Conservation (phyloP, 352 stramenopile species). For the Pythium dissotocum region DNA sequence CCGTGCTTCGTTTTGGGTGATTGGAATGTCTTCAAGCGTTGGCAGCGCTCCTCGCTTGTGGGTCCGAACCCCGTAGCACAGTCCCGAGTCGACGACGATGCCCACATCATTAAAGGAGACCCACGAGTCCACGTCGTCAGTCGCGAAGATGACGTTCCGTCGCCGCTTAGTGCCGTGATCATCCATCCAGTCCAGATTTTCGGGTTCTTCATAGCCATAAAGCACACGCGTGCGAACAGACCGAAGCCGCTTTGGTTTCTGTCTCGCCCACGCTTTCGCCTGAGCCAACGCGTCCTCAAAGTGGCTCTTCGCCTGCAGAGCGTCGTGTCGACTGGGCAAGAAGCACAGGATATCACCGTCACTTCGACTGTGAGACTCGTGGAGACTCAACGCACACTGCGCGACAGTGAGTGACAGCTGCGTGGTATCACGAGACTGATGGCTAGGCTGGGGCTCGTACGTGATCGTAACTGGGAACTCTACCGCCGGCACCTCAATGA, state of each 20-base stretch:
- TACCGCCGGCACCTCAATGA: not conserved
- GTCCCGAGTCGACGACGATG: not conserved
- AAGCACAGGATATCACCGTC: slow-evolving; percentile 3
- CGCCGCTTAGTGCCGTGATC: not conserved
- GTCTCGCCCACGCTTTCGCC: not conserved
- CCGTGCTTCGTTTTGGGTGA: not conserved
- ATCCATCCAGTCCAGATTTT: not conserved
- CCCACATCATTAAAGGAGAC: not conserved
- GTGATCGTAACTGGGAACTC: not conserved
- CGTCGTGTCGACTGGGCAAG: not conserved
- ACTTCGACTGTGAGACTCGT: slow-evolving; percentile 1
- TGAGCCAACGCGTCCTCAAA: not conserved
- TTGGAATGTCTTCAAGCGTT: not conserved
- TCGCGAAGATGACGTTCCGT: slow-evolving; percentile 2
- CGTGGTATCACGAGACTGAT: not conserved
- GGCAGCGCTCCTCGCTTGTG: not conserved
- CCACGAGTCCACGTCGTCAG: not conserved
- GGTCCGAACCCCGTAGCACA: not conserved
- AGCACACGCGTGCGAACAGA: not conserved
- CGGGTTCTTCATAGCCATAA: not conserved
- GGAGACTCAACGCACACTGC: not conserved
- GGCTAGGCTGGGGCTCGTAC: not conserved
- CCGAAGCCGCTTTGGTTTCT: not conserved
- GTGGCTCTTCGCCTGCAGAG: not conserved
- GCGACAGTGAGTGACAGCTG: not conserved